Evolutionary conservation across 352 stramenopile species (phyloP).

Genomic region (Blastocystis sp.): DNA sequence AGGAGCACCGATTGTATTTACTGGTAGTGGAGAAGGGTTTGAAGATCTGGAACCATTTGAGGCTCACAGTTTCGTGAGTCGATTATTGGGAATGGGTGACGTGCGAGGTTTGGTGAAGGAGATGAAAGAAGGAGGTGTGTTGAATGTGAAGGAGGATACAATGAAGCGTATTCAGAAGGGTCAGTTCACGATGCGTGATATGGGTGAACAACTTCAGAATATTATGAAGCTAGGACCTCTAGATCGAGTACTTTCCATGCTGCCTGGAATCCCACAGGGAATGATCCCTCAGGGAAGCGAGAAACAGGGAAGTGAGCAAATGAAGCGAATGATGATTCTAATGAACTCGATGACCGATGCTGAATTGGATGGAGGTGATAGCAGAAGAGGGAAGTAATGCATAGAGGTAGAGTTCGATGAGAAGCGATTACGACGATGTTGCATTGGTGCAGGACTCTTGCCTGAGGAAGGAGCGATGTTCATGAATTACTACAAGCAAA

Average conservation of each 20-base stretch:
- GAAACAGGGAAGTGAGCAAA: constrained; percentile 79
- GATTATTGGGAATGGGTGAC: constrained; percentile 94
- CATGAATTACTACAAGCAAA: constrained; percentile 86
- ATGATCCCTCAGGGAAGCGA: constrained; percentile 74
- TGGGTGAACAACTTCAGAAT: constrained; percentile 96
- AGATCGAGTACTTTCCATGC: constrained; percentile 95
- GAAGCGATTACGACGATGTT: not conserved
- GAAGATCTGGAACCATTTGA: constrained; percentile 95
- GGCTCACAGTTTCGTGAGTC: constrained; percentile 89
- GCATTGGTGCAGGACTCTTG: constrained; percentile 36
- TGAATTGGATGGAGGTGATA: constrained; percentile 84
- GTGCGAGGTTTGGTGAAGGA: constrained; percentile 88
- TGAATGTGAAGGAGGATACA: constrained; percentile 87
- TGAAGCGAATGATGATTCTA: constrained; percentile 95
- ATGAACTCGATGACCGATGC: constrained; percentile 97
- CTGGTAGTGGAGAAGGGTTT: constrained; percentile 92
- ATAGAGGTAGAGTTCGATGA: constrained; percentile 47
- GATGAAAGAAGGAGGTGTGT: constrained; percentile 79
- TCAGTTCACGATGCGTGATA: constrained; percentile 91
- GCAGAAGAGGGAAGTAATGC: constrained; percentile 65
- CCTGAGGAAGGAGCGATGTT: constrained; percentile 79
- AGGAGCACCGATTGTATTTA: constrained; percentile 92
- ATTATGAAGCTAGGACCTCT: constrained; percentile 94
- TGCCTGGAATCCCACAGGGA: constrained; percentile 74
- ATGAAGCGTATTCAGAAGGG: constrained; percentile 88